Base-by-base conservation (phyloP, 495 filamentous ascomycete species). In the Aspergillus taichungensis region DNA sequence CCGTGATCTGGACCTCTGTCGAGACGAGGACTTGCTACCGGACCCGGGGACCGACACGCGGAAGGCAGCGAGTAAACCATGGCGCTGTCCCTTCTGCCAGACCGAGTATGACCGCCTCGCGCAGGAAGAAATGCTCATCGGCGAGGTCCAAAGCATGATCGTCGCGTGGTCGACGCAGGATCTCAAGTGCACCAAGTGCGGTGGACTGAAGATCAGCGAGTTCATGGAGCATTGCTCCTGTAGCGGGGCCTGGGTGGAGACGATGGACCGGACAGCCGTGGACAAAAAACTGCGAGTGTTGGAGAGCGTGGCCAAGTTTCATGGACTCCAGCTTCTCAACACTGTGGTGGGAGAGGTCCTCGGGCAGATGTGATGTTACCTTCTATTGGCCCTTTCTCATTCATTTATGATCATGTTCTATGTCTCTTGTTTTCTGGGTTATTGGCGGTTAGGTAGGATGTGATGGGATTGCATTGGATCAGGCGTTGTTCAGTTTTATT, bases 161-260 rank as follows among this genome's bases (percentile, higher is more conserved):
- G 78, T 83, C 29, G 79, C 82, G 57, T 97, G 94, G 87, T 76
- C 78, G 46, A 84, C 80, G 14, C 92, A 97, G 72, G 92, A 98
- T 62, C 66, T 97, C 37, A 88, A 88, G 60, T 98, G 92, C 50
- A 63, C 61, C 37, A 77, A 76, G 47, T 77, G 74, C 51, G 59
- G 56, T 33, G 55, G 45, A 8, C 58, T 75, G 6, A 73, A 88
- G 62, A 73, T 84, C 34, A 96, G 92, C 67, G 92, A 95, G 54
- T 94, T 97, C 59, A 84, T 89, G 82, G 92, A 97, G 64, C 91
- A 97, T 66, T 98, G 92, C 62, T 83, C 82, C 24, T 98, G 92
- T 68, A 84, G 84, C 40, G 91, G 94, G 6, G 72, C 67, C 35
- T 98, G 92, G 92, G 74, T 67, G 11, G 77, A 77, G 47, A 88